Evolutionary conservation across 768 basidiomycete genomes (phyloP).

Genomic region (Cubamyces sp.): DNA sequence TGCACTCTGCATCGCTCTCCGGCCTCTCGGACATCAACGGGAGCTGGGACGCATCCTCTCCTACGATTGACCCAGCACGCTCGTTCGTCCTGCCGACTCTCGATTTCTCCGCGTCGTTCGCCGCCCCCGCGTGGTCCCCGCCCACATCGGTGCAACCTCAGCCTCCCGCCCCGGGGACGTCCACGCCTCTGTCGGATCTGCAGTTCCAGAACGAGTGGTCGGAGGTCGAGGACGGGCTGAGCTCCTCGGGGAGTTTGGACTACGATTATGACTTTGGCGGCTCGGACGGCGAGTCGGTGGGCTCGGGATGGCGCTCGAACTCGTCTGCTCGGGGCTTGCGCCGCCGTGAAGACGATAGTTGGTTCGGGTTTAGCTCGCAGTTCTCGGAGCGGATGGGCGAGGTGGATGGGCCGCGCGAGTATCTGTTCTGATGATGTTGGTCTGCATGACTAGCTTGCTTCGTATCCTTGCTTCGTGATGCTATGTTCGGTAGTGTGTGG

Average conservation of each 20-base stretch:
- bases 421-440: conserved; percentile 25
- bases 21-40: conserved; percentile 15
- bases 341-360: conserved; percentile 20
- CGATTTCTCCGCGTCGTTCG: conserved; percentile 64
- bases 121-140: conserved; percentile 26
- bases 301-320: conserved; percentile 29
- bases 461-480: not conserved
- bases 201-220: conserved; percentile 34
- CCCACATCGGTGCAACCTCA: conserved; percentile 12
- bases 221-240: conserved; percentile 14
- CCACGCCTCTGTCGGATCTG: conserved; percentile 20
- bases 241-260: conserved; percentile 18
- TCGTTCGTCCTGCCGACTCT: conserved; percentile 80
- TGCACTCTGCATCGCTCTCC: conserved; percentile 9
- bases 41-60: conserved; percentile 13
- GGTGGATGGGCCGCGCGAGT: conserved; percentile 29
- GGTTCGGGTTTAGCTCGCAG: conserved; percentile 47
- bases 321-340: not conserved
- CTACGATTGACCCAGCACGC: conserved; percentile 55
- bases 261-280: conserved; percentile 10
- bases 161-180: conserved; percentile 14
- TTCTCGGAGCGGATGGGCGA: conserved; percentile 36
- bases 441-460: not conserved
- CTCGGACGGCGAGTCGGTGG: conserved; percentile 9
- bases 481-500: too few species aligned